Base-by-base conservation (phyloP, 2,329 filamentous ascomycete species). In the Ceratocystis eucalypticola region DNA sequence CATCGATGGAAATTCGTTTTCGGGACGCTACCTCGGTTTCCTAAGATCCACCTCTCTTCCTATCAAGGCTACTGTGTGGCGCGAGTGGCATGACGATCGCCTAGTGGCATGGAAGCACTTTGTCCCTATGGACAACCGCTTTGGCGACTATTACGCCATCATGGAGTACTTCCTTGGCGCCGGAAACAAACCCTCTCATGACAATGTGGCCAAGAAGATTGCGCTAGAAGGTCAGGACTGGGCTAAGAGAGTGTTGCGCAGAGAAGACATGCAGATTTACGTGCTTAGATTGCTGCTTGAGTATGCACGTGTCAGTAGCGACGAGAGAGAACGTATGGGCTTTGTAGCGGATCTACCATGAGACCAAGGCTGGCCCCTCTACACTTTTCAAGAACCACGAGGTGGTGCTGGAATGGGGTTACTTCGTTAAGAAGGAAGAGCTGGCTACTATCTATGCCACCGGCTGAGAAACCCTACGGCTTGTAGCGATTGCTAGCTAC, bases 81-180 rank as follows among this genome's bases (percentile, higher is more conserved):
- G 83, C 22, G 89, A 94, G 73, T 94, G 89, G 89, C 89, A 92
- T 72, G 88, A 92, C 73, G 82, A 81, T 57, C 80, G 89, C 1
- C 78, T 93, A 1, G 78, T 90, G 1, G 80, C 88, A 0, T 94
- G 89, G 89, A 84, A 84, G 71, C 89, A 94, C 74, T 93, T 89
- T 71, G 85, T 91, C 1, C 89, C 89, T 17, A 85, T 93, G 81
- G 87, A 91, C 72, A 88, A 83, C 71, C 82, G 85, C 1, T 91
- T 86, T 71, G 77, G 82, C 45, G 89, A 92, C 70, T 81, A 88
- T 71, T 91, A 85, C 68, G 85, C 83, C 53, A 85, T 90, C 66
- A 80, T 91, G 79, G 84, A 88, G 67, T 92, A 89, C 72, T 91
- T 92, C 71, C 72, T 89, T 3, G 64, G 64, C 4, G 78, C 76